phyloP scores from a whole-genome alignment of 208 protist genomes.

The Porcisia hertigi region DNA sequence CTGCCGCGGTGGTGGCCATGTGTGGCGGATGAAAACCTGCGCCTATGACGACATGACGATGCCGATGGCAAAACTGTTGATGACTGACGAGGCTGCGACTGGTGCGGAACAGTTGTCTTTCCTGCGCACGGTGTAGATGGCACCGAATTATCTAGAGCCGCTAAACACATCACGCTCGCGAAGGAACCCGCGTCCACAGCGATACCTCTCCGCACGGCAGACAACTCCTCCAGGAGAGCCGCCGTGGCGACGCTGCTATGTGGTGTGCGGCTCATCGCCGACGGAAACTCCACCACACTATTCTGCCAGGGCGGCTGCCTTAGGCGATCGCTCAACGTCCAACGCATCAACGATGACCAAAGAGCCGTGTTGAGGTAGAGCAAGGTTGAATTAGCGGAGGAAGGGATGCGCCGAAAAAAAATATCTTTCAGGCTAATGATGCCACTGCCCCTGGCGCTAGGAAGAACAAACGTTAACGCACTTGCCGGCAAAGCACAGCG shows the following conservation, averaged over 20 bases:
- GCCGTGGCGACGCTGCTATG: too few relatives aligned
- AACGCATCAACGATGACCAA: background rate
- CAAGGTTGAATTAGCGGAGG: background rate
- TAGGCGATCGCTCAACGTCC: conserved; percentile 2
- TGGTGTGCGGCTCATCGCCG: background rate
- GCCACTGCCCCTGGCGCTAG: background rate
- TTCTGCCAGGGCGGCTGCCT: background rate
- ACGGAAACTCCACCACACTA: background rate
- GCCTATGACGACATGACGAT: background rate
- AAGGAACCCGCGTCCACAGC: background rate
- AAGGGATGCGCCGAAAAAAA: background rate
- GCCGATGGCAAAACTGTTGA: background rate
- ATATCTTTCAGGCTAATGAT: background rate
- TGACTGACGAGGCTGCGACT: background rate
- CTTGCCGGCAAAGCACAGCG: background rate
- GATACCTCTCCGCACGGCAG: too few relatives aligned
- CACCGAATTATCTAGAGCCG: background rate
- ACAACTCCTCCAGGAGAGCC: background rate
- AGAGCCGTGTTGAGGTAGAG: background rate
- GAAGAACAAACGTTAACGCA: background rate
- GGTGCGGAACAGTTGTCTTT: background rate
- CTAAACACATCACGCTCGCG: background rate
- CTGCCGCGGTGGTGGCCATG: background rate
- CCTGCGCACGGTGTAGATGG: background rate
- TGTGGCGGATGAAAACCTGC: too few relatives aligned